phyloP scores from a whole-genome alignment of 305 asterid species.

The Stenogyne calaminthoides region DNA sequence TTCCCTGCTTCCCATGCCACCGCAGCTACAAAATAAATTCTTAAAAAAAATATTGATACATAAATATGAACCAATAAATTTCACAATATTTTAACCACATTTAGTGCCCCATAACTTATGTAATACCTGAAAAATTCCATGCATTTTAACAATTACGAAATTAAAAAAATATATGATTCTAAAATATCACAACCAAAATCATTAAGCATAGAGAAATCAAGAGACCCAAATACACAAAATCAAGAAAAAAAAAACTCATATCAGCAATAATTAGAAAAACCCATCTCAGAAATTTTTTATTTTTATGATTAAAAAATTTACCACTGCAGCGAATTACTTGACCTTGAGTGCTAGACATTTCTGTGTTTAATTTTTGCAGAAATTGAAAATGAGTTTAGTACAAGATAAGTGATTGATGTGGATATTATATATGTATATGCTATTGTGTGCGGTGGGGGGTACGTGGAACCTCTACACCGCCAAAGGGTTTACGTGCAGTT shows the following conservation, averaged over 20 bases:
- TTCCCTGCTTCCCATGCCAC: conserved; percentile 69
- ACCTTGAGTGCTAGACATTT: conserved; percentile 49
- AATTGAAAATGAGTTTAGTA: background rate
- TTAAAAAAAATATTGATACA: background rate
- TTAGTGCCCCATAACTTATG: background rate
- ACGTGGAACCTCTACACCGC: conserved; percentile 27
- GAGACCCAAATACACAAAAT: background rate
- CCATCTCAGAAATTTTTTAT: too few relatives aligned
- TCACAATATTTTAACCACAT: background rate
- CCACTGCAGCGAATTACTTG: conserved; percentile 62
- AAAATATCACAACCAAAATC: too few relatives aligned
- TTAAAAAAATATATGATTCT: background rate
- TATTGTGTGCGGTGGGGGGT: background rate
- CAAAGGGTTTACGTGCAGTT: background rate
- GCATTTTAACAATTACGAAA: background rate
- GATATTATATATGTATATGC: background rate
- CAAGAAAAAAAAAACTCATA: background rate
- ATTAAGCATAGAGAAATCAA: too few relatives aligned
- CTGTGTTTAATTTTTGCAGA: background rate
- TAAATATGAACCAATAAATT: background rate
- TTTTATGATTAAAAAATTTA: conserved; percentile 13
- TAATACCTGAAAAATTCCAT: background rate
- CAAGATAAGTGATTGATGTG: background rate
- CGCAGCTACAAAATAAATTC: conserved; percentile 40
- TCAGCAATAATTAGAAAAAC: background rate